Conservation (phyloP, 495 filamentous ascomycete species). For the Xylaria curta region DNA sequence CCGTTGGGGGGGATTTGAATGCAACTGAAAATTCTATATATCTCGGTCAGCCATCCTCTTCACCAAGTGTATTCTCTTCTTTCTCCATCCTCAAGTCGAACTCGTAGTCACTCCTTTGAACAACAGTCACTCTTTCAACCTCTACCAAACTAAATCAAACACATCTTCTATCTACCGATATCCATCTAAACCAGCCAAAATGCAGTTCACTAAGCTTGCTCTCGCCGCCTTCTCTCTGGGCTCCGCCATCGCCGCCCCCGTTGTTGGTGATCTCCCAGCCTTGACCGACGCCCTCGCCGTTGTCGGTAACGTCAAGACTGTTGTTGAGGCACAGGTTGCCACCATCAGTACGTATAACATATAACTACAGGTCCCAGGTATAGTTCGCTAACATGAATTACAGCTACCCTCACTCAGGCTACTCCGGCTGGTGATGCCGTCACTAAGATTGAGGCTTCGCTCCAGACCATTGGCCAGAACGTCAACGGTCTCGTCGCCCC, state of each 20-base stretch:
- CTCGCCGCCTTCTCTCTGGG: slow-evolving; percentile 8
- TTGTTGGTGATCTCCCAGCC: not conserved
- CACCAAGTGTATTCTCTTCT: not conserved
- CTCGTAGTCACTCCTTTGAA: slow-evolving; percentile 13
- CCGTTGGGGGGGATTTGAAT: not conserved
- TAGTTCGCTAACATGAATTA: not conserved
- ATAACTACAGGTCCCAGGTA: not conserved
- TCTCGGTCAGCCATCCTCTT: not conserved
- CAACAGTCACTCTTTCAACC: slow-evolving; percentile 7
- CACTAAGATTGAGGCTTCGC: slow-evolving; percentile 5
- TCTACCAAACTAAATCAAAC: not conserved
- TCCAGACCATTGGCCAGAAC: slow-evolving; percentile 5
- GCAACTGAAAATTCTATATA: slow-evolving; percentile 7
- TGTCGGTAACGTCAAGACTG: not conserved
- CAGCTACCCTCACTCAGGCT: not conserved
- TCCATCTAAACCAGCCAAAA: not conserved
- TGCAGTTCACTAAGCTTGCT: slow-evolving; percentile 12
- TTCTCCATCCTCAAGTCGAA: not conserved
- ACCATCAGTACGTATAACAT: slow-evolving; percentile 1
- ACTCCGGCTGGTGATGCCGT: not conserved
- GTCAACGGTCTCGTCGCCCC: not conserved
- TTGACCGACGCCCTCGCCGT: not conserved
- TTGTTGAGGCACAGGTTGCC: not conserved
- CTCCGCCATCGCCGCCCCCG: slow-evolving; percentile 5
- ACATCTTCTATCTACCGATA: not conserved